These are phyloP conservation scores for Aegilops bicornis DNA, from an alignment of 176 grass and related monocot genomes.

Conservation along the genomic window DNA sequence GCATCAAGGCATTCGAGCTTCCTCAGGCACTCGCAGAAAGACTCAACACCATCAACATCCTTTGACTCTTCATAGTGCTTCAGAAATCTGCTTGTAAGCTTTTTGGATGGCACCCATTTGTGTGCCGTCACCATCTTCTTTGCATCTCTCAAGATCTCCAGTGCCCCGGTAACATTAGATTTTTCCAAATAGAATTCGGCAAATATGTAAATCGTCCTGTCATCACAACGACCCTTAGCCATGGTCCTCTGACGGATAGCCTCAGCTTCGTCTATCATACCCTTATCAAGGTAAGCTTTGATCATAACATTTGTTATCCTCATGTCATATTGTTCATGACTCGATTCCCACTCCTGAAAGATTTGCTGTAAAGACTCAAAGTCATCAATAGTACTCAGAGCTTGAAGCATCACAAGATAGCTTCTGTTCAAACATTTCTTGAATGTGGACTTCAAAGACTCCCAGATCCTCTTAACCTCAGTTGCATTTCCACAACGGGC, in stretches of 20 bases:
- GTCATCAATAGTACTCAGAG: conserved; percentile 46
- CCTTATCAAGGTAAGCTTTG: background rate
- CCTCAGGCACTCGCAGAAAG: conserved; percentile 24
- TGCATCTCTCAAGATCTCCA: conserved; percentile 6
- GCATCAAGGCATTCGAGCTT: background rate
- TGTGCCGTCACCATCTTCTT: background rate
- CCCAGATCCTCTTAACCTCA: conserved; percentile 57
- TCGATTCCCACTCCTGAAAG: conserved; percentile 14
- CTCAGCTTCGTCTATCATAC: conserved; percentile 14
- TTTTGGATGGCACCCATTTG: background rate
- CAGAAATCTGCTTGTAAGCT: background rate
- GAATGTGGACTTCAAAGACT: conserved; percentile 40
- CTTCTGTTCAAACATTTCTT: background rate
- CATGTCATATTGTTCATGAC: conserved; percentile 27
- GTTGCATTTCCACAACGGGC: conserved; percentile 40
- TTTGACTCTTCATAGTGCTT: background rate
- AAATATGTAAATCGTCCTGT: conserved; percentile 17
- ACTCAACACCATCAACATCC: conserved; percentile 35
- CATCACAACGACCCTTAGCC: conserved; percentile 19
- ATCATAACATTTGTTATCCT: conserved; percentile 49
- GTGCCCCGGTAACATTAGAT: background rate
- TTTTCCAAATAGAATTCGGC: background rate
- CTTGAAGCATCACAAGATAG: background rate
- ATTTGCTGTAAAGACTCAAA: conserved; percentile 26
- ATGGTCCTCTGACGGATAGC: conserved; percentile 34